Evolutionary conservation across 305 asterid species (phyloP).

Genomic region (Petunia hybrid): DNA sequence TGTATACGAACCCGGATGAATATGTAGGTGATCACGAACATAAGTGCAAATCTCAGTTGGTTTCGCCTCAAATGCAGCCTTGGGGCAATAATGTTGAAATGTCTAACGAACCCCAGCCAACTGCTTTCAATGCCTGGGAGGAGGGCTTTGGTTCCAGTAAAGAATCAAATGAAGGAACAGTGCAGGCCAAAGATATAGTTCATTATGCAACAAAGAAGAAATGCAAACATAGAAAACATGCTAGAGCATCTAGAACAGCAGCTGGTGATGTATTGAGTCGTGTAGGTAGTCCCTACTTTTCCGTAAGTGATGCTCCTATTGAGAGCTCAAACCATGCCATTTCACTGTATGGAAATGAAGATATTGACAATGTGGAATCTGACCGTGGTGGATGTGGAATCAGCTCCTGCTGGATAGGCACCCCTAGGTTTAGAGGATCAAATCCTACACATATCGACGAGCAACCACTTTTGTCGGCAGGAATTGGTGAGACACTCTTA

Average conservation of each 20-base stretch:
- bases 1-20: conserved; percentile 32
- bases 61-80: conserved; percentile 34
- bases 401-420: conserved; percentile 75
- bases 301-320: conserved; percentile 43
- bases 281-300: conserved; percentile 56
- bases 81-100: conserved; percentile 38
- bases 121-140: conserved; percentile 45
- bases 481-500: conserved; percentile 31
- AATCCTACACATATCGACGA: conserved; percentile 53
- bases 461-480: conserved; percentile 58
- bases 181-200: conserved; percentile 39
- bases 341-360: conserved; percentile 52
- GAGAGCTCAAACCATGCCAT: conserved; percentile 42
- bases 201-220: conserved; percentile 38
- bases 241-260: conserved; percentile 44
- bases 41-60: conserved; percentile 36
- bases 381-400: conserved; percentile 76
- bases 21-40: conserved; percentile 46
- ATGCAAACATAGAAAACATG: conserved; percentile 42
- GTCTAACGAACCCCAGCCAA: conserved; percentile 30
- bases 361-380: conserved; percentile 56
- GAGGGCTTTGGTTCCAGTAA: conserved; percentile 64
- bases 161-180: conserved; percentile 52
- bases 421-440: conserved; percentile 54
- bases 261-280: conserved; percentile 52